phyloP scores from a whole-genome alignment of 306 rosid species.

The Malus sieversii region DNA sequence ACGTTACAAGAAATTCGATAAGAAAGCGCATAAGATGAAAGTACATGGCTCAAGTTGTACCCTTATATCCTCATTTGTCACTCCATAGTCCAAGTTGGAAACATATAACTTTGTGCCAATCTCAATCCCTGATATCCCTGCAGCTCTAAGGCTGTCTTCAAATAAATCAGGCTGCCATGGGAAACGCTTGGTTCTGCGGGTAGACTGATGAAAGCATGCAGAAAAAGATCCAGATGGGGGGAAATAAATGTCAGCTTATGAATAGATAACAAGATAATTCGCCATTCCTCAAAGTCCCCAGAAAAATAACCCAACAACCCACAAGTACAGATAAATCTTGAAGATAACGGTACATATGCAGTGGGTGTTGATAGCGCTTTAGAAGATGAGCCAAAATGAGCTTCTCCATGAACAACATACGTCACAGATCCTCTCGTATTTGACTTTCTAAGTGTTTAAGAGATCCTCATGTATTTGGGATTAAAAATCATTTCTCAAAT shows the following conservation, averaged over 20 bases:
- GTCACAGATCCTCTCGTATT: slow-evolving; percentile 46
- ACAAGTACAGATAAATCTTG: slow-evolving; percentile 48
- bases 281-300: slow-evolving; percentile 82
- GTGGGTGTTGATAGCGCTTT: slow-evolving; percentile 35
- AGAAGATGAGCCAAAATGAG: slow-evolving; percentile 50
- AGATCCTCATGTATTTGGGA: slow-evolving; percentile 31
- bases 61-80: slow-evolving; percentile 97
- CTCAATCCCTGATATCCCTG: slow-evolving; percentile 84
- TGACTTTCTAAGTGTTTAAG: slow-evolving; percentile 38
- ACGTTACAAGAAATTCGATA: slow-evolving; percentile 31
- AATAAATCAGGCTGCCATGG: slow-evolving; percentile 88
- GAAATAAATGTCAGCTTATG: slow-evolving; percentile 71
- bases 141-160: slow-evolving; percentile 97
- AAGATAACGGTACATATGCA: slow-evolving; percentile 42
- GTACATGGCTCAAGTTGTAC: slow-evolving; percentile 51
- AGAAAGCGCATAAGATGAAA: slow-evolving; percentile 44
- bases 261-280: slow-evolving; percentile 60
- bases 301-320: slow-evolving; percentile 62
- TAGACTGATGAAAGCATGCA: slow-evolving; percentile 82
- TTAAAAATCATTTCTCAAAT: slow-evolving; percentile 61
- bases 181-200: slow-evolving; percentile 74
- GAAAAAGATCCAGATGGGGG: slow-evolving; percentile 76
- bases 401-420: slow-evolving; percentile 65
- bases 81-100: slow-evolving; percentile 94
- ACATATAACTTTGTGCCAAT: slow-evolving; percentile 85